Conservation (phyloP, 805 yeast species). For the Zygosaccharomyces bailii region DNA sequence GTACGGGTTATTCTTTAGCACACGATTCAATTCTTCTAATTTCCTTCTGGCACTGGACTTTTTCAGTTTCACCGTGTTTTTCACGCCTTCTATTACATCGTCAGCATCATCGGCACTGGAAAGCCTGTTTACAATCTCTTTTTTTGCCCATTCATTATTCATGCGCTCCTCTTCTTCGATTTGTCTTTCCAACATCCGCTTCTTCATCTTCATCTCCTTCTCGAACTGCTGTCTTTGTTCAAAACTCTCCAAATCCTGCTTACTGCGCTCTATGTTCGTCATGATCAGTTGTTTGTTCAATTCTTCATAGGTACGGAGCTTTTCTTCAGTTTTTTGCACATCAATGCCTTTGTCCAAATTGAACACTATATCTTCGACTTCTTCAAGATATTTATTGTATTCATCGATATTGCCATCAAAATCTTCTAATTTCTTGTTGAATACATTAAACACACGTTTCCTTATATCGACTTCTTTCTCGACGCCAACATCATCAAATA, state of each 20-base stretch:
- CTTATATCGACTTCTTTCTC: conserved; percentile 93
- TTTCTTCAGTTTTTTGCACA: conserved; percentile 62
- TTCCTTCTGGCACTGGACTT: conserved; percentile 63
- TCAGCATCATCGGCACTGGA: conserved; percentile 44
- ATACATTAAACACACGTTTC: conserved; percentile 68
- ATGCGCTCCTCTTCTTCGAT: conserved; percentile 55
- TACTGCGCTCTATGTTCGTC: conserved; percentile 69
- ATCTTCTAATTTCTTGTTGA: conserved; percentile 75
- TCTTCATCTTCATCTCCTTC: conserved; percentile 55
- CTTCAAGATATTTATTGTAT: conserved; percentile 77
- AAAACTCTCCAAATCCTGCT: conserved; percentile 66
- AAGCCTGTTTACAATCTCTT: conserved; percentile 53
- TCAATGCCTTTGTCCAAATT: conserved; percentile 70
- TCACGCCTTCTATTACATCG: conserved; percentile 50
- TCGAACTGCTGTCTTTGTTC: conserved; percentile 64
- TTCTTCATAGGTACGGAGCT: conserved; percentile 63
- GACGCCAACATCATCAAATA: conserved; percentile 84
- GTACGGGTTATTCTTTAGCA: conserved; percentile 37
- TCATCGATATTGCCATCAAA: conserved; percentile 53
- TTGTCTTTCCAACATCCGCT: conserved; percentile 54
- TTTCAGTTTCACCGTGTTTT: conserved; percentile 50
- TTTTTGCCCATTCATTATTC: conserved; percentile 54
- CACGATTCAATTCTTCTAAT: conserved; percentile 40
- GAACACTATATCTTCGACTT: conserved; percentile 75
- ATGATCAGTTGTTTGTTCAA: conserved; percentile 71